A percentile compares a stretch with the other conserved stretches of the same genome.
phyloP scores from a whole-genome alignment of 228 moss, liverwort and hornwort species.

The Sphagnum fallax region DNA sequence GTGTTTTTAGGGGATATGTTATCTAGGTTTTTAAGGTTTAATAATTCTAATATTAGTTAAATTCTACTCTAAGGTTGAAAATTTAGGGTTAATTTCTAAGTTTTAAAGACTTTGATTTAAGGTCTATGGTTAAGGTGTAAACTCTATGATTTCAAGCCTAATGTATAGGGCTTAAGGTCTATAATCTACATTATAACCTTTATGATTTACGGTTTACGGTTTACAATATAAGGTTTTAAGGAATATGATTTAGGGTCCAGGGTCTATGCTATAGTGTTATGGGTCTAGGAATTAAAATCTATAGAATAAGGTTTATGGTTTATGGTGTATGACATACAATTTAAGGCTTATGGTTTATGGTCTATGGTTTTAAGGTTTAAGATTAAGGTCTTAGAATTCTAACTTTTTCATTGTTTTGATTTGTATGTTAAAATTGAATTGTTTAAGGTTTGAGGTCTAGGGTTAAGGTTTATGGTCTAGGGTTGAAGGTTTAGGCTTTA shows the following conservation, averaged over 20 bases:
- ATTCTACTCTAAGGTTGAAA: too few relatives aligned
- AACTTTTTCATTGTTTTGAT: too few relatives aligned
- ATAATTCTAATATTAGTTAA: too few relatives aligned
- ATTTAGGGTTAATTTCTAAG: too few relatives aligned
- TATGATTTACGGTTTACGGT: not conserved
- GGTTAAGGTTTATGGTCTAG: too few relatives aligned
- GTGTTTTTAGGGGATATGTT: too few relatives aligned
- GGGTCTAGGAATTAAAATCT: too few relatives aligned
- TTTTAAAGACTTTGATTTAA: not conserved
- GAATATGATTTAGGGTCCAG: not conserved
- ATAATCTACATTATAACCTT: not conserved
- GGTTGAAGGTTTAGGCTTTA: conserved; percentile 2
- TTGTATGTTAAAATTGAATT: too few relatives aligned
- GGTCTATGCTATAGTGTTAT: conserved; percentile 1
- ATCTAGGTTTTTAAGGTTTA: too few relatives aligned
- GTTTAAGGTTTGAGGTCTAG: not conserved
- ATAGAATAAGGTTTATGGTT: not conserved
- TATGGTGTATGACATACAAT: not conserved
- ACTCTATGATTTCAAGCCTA: not conserved
- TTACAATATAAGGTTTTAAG: not conserved
- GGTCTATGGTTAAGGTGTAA: not conserved
- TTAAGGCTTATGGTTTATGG: conserved; percentile 1
- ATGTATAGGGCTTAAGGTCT: conserved; percentile 3
- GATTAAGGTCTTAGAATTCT: not conserved
- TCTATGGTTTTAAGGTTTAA: conserved; percentile 1